Base-by-base conservation (phyloP, 1,284 basidiomycete genomes). In the Leucoagaricus sp. region DNA sequence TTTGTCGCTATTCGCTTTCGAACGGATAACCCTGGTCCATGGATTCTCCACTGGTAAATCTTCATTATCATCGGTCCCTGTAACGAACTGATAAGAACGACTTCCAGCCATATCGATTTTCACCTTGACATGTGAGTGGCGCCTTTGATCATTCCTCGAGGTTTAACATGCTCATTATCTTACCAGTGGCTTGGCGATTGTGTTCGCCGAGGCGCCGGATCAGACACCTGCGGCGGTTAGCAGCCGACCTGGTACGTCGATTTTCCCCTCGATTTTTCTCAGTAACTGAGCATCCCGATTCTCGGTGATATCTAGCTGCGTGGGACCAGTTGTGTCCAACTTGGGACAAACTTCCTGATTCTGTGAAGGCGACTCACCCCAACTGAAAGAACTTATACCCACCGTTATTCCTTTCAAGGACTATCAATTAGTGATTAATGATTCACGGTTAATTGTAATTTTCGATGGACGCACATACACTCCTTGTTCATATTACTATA, bases 11-110 rank as follows among this genome's bases (percentile, higher is more conserved):
- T 77, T 57, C 70, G 75, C 10, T 72, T 73, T 61, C 61, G 59
- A 7, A 76, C 76, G 0, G 72, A 77, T 53, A 80, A 78, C 54
- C 65, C 77, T 38, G 77, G 75, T 1, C 76, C 75, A 6, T 81
- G 79, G 77, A 59, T 64, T 55, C 41, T 59, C 36, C 58, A 55
- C n/a, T 59, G 58, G 50, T 53, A 25, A 8, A 45, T 58, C n/a
- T 8, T 47, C 26, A 25, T 19, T 33, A 15, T 15, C 31, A 28
- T 41, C 26, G 36, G 21, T 28, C 5, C 13, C 17, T 10, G 7
- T 34, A 5, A 25, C n/a, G 5, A 19, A 38, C 25, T 36, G 4
- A 40, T n/a, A n/a, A 6, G 13, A 0, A 1, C 25, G 31, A 23
- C 21, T 42, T 25, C 28, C 40, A 57, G 55, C 13, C 56, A 57